Evolutionary conservation across 192 early-diverging fungal species (phyloP), one percentile per base, ranked within the genome.

Genomic region (Jimgerdemannia flammicorona): DNA sequence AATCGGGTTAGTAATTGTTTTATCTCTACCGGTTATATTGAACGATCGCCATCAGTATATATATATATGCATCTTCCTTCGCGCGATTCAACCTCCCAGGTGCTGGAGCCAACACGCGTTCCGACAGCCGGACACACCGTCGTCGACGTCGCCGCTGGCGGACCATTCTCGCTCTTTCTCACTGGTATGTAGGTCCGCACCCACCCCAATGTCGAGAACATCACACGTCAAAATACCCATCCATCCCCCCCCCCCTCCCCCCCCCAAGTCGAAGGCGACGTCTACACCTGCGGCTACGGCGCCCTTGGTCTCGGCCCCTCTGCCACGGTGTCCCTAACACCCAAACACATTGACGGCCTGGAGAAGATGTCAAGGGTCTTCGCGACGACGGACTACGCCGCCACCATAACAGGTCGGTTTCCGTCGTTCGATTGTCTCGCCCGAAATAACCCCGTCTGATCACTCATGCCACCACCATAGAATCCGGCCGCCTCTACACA

Each of bases 241-340:
- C n/a, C n/a, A n/a, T n/a, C n/a, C n/a, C n/a, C n/a, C 29, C 29
- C 29, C 29, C 29, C 29, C 29, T 1, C 29, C 29, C 29, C 29
- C 29, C 29, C 29, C 29, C 29, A 29, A 75, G 74, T 80, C 7
- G 79, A 85, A 6, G 90, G 92, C n/a, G 76, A 81, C 2, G 91
- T 93, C 0, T 84, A 85, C 74, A 81, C 78, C 9, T 93, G 92
- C 63, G 92, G 92, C 1, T 93, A 90, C 77, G 92, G 92, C 10
- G 86, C 88, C 3, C 71, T 93, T 42, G 91, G 91, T 3, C 73
- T 87, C 18, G 90, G 91, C 0, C 63, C 73, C 4, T 78, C 79
- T 4, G 72, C 70, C 40, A 73, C 82, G 11, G 84, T 88, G 66
- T 75, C 83, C 18, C 74, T 93, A 39, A 79, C 78, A 73, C 87